phyloP scores from a whole-genome alignment of 345 rosid genomes.

The Brassica juncea region DNA sequence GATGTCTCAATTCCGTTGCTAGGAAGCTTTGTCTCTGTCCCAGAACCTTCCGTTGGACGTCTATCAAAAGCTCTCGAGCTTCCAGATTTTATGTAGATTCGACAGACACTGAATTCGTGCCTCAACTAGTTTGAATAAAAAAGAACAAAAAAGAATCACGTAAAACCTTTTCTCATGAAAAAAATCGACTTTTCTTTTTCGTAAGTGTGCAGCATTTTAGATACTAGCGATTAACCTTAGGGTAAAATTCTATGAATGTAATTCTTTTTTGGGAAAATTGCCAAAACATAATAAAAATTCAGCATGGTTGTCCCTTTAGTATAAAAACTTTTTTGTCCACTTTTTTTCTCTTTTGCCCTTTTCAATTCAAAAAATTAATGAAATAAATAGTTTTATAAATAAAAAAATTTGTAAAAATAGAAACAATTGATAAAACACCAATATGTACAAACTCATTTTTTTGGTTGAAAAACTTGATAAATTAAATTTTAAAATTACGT shows the following conservation, averaged over 20 bases:
- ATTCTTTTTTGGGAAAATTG: not conserved
- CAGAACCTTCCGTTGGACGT: conserved; percentile 29
- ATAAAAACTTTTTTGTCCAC: no score
- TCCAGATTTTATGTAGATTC: conserved; percentile 37
- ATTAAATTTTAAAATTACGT: no score
- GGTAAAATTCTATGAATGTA: not conserved
- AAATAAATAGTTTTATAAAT: no score
- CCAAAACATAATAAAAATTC: no score
- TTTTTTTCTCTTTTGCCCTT: no score
- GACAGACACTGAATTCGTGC: conserved; percentile 33
- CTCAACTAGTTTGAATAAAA: conserved; percentile 17
- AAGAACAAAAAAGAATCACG: not conserved
- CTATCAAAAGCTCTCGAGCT: conserved; percentile 36
- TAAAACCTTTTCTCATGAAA: not conserved
- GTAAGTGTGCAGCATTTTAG: not conserved
- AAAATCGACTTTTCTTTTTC: not conserved
- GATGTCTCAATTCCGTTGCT: conserved; percentile 7
- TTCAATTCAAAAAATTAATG: no score
- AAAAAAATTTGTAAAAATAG: no score
- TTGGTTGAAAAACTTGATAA: no score
- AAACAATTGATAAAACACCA: no score
- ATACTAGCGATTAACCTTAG: not conserved
- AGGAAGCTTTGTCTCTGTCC: conserved; percentile 15
- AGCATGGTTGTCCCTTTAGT: no score
- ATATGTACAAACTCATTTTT: no score